A percentile compares a stretch with the other conserved stretches of the same genome.
Conservation (phyloP, 768 basidiomycete genomes). For the Amanita rimosa region DNA sequence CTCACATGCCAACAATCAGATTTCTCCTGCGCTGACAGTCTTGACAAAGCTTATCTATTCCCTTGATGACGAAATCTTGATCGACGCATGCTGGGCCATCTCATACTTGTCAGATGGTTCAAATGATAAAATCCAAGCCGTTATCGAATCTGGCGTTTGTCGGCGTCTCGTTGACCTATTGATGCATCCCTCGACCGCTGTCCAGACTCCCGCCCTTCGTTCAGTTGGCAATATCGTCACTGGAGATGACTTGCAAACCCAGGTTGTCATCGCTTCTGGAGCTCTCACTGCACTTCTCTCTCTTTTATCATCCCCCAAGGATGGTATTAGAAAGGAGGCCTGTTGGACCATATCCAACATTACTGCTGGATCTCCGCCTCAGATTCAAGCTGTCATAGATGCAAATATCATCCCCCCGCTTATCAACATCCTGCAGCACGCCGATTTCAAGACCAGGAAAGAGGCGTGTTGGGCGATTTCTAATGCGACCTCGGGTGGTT, state of each 20-base stretch:
- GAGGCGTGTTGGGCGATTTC: constrained; percentile 99
- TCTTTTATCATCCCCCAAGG: constrained; percentile 91
- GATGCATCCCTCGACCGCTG: constrained; percentile 89
- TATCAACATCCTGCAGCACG: constrained; percentile 94
- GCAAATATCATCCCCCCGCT: constrained; percentile 97
- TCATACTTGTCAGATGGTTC: constrained; percentile 98
- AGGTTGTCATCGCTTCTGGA: constrained; percentile 97
- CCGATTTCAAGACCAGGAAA: constrained; percentile 99
- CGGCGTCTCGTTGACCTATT: constrained; percentile 94
- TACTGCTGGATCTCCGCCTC: constrained; percentile 92
- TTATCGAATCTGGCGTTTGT: constrained; percentile 97
- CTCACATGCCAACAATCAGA: constrained; percentile 39
- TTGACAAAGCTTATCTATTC: constrained; percentile 98
- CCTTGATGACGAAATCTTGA: constrained; percentile 96
- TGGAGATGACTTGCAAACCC: constrained; percentile 97
- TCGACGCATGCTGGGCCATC: constrained; percentile 99
- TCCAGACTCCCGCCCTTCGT: constrained; percentile 96
- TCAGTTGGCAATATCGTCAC: constrained; percentile 99
- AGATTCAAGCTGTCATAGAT: constrained; percentile 96
- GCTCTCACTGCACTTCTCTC: constrained; percentile 91
- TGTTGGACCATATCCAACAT: constrained; percentile 99
- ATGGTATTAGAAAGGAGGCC: constrained; percentile 98
- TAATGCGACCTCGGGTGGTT: constrained; percentile 95
- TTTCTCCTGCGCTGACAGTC: constrained; percentile 93
- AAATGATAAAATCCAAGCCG: constrained; percentile 99